These are phyloP conservation scores for Cynanchum wilfordii DNA, from an alignment of 257 asterid genomes.

Conservation along the genomic window DNA sequence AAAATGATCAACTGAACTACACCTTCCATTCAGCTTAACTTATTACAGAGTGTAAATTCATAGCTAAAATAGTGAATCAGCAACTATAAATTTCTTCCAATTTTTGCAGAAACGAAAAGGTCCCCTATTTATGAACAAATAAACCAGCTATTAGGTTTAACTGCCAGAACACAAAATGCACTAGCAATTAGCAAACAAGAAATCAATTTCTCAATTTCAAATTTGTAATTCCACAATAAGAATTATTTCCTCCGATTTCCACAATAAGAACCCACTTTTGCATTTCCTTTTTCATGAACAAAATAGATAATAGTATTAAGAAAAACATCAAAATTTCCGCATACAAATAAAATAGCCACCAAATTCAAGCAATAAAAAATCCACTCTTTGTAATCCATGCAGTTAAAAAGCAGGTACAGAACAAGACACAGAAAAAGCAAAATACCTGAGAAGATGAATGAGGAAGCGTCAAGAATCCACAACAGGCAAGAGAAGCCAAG, in stretches of 20 bases:
- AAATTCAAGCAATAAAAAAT: background rate
- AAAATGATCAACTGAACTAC: background rate
- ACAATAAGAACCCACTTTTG: background rate
- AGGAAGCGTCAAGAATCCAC: constrained; percentile 75
- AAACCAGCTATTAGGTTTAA: background rate
- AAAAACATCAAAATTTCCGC: background rate
- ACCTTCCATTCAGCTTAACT: background rate
- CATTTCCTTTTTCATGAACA: background rate
- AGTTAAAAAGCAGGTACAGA: background rate
- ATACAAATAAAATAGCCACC: background rate
- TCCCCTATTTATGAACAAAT: no score
- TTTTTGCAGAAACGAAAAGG: background rate
- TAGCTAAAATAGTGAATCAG: background rate
- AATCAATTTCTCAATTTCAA: background rate
- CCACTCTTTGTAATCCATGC: background rate
- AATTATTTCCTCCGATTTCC: background rate
- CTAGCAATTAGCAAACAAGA: no score
- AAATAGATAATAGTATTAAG: background rate
- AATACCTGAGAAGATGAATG: constrained; percentile 59
- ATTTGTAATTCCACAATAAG: background rate
- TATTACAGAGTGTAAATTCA: background rate
- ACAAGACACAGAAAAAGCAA: background rate
- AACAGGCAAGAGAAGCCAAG: constrained; percentile 65
- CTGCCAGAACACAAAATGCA: background rate
- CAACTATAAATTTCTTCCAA: background rate